Percentiles rank a stretch among this genome's conserved stretches.
Evolutionary conservation across 495 filamentous ascomycete species (phyloP).

Genomic region (Aspergillus ostianus): DNA sequence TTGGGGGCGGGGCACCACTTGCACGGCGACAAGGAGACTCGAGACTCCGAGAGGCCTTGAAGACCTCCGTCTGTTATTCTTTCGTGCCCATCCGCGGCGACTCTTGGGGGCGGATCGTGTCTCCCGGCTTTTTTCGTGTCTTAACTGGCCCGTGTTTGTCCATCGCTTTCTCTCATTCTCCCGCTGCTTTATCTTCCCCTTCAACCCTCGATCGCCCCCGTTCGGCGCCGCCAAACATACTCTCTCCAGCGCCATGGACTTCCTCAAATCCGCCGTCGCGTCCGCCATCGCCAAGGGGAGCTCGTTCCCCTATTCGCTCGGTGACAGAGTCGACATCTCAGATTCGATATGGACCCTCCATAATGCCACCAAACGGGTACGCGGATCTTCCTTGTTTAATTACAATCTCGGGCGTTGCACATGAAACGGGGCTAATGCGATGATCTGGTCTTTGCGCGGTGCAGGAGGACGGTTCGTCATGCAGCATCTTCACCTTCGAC

Average conservation of each 20-base stretch:
- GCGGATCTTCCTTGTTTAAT: conserved; percentile 19
- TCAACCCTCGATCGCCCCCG: conserved; percentile 2
- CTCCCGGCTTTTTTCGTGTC: background rate
- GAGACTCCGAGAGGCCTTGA: too few relatives aligned
- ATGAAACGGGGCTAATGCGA: background rate
- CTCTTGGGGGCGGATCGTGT: background rate
- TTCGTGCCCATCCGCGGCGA: too few relatives aligned
- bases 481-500: conserved; percentile 97
- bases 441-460: conserved; percentile 6
- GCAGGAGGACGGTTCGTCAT: conserved; percentile 87
- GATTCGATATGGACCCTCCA: conserved; percentile 89
- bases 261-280: conserved; percentile 93
- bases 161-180: background rate
- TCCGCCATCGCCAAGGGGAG: conserved; percentile 95
- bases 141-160: background rate
- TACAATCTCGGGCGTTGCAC: background rate
- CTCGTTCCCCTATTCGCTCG: conserved; percentile 85
- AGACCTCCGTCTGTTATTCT: too few relatives aligned
- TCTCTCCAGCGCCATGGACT: conserved; percentile 68
- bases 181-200: background rate
- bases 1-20: conserved; percentile 24
- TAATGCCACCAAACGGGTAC: conserved; percentile 87
- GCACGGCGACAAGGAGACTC: background rate
- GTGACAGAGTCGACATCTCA: conserved; percentile 84
- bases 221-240: conserved; percentile 1